Conservation (phyloP, 2,329 filamentous ascomycete genomes). For the Ceratocystis smalleyi region DNA sequence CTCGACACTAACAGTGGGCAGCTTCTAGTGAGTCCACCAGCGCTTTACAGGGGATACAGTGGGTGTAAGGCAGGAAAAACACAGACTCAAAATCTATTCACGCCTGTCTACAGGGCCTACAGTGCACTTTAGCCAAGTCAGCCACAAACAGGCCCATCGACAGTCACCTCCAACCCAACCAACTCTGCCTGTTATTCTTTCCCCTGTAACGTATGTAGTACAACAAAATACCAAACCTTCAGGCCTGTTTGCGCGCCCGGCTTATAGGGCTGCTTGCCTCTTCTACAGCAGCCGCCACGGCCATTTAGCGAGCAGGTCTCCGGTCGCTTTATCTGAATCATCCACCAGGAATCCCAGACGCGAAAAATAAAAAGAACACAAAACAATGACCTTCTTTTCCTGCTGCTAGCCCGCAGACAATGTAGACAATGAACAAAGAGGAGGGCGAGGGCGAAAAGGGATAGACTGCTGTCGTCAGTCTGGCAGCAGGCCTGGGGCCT, state of each 20-base stretch:
- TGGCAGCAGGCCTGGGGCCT: too few relatives aligned
- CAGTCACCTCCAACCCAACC: neutral
- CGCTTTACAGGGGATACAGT: neutral
- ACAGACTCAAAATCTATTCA: too few relatives aligned
- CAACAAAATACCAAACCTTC: neutral
- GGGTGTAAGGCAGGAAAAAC: neutral
- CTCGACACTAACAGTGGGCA: too few relatives aligned
- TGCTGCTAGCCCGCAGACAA: neutral
- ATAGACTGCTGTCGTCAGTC: neutral
- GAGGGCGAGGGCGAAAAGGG: neutral
- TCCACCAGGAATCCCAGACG: neutral
- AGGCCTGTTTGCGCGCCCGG: neutral
- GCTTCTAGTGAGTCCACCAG: neutral
- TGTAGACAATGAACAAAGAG: neutral
- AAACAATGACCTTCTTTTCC: neutral
- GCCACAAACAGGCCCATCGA: neutral
- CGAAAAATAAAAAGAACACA: neutral
- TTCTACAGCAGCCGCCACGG: neutral
- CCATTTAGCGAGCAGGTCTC: too few relatives aligned
- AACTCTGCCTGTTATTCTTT: too few relatives aligned
- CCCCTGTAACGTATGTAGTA: neutral
- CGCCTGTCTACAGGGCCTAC: neutral
- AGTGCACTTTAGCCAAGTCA: neutral
- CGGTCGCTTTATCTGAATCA: too few relatives aligned
- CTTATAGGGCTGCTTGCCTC: neutral